Evolutionary conservation across 257 asterid species (phyloP).

Genomic region (Linaria vulgaris): DNA sequence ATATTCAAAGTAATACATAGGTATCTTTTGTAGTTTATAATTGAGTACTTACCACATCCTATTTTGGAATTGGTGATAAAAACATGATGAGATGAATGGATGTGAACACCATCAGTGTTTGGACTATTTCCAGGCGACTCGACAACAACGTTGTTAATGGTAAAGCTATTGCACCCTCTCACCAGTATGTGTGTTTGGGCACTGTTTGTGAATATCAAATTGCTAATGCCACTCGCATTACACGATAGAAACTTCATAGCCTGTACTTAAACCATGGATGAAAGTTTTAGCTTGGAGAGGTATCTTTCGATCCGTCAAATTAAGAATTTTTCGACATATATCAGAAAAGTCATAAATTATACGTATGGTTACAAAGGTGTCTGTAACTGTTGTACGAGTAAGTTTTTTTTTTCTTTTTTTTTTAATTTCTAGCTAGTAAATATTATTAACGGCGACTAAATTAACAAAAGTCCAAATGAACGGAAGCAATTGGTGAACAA

Average conservation of each 20-base stretch:
- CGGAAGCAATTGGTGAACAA: not conserved
- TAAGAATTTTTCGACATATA: no score
- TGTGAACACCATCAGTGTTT: conserved; percentile 83
- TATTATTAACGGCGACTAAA: no score
- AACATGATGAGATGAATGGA: conserved; percentile 49
- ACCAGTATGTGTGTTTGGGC: conserved; percentile 62
- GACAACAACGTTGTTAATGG: conserved; percentile 40
- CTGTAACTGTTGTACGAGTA: no score
- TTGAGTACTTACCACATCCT: conserved; percentile 42
- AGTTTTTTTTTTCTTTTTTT: no score
- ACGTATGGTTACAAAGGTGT: no score
- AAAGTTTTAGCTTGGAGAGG: no score
- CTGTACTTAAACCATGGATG: conserved; percentile 26
- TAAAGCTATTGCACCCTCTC: conserved; percentile 36
- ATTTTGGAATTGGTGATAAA: conserved; percentile 46
- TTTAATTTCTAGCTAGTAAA: no score
- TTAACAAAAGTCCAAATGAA: not conserved
- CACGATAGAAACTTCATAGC: conserved; percentile 55
- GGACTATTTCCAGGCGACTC: conserved; percentile 66
- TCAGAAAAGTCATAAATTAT: no score
- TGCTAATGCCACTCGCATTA: conserved; percentile 46
- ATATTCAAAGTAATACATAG: no score
- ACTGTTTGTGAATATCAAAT: conserved; percentile 47
- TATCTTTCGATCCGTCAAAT: no score
- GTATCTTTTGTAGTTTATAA: no score